These are phyloP conservation scores for Magnaporthiopsis rhizophila DNA, from an alignment of 2,329 filamentous ascomycete species.

Conservation along the genomic window DNA sequence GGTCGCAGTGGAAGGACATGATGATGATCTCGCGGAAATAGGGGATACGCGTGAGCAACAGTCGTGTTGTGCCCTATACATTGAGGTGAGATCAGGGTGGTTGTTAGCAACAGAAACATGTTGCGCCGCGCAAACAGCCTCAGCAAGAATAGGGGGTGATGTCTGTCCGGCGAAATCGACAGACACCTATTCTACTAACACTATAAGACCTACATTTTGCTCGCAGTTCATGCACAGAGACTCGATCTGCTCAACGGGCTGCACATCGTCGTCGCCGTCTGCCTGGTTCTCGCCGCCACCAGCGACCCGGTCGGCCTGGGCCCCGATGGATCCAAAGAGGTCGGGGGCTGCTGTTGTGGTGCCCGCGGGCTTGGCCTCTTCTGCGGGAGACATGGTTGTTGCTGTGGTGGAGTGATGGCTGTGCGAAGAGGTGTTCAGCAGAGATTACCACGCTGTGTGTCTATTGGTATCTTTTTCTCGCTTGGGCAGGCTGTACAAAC, in stretches of 20 bases:
- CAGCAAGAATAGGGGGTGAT: neutral
- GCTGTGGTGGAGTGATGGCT: neutral
- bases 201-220: conserved; percentile 51
- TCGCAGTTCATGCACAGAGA: conserved; percentile 83
- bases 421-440: neutral
- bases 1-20: conserved; percentile 90
- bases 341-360: conserved; percentile 33
- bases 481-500: neutral
- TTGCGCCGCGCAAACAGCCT: conserved; percentile 1
- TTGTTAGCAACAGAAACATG: neutral
- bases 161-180: neutral
- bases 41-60: conserved; percentile 86
- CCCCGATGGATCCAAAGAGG: conserved; percentile 56
- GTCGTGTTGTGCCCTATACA: conserved; percentile 62
- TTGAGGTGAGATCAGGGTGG: conserved; percentile 24
- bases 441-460: neutral
- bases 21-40: conserved; percentile 97
- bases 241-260: conserved; percentile 61
- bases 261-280: conserved; percentile 36
- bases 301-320: conserved; percentile 47
- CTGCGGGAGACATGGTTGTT: conserved; percentile 24
- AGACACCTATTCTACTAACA: neutral
- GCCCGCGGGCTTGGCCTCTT: conserved; percentile 17
- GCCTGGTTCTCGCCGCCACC: conserved; percentile 21
- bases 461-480: neutral